Conservation (phyloP, 805 yeast species). For the Teunomyces panamensis region DNA sequence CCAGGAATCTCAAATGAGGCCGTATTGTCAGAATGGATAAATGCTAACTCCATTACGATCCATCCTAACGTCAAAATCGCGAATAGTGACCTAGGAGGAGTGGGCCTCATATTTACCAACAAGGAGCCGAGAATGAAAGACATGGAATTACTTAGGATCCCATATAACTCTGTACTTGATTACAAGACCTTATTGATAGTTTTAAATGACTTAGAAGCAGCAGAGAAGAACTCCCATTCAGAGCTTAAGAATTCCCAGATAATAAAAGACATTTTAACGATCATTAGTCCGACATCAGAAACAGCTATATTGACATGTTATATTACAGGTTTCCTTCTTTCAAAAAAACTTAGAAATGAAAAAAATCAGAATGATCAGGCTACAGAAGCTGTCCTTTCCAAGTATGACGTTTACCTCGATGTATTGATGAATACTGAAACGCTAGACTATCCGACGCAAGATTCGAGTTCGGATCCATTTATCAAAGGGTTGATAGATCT, state of each 20-base stretch:
- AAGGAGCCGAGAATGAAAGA: slow-evolving; percentile 4
- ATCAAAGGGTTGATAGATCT: slow-evolving; percentile 4
- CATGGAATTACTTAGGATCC: slow-evolving; percentile 11
- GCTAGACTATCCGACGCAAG: slow-evolving; percentile 13
- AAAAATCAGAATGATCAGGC: not conserved
- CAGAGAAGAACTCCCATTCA: slow-evolving; percentile 8
- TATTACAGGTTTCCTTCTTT: slow-evolving; percentile 19
- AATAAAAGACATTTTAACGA: slow-evolving; percentile 17
- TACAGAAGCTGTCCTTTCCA: slow-evolving; percentile 17
- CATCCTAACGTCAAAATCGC: slow-evolving; percentile 17
- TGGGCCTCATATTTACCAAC: slow-evolving; percentile 23
- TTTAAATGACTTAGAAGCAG: slow-evolving; percentile 15
- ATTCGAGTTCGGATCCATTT: slow-evolving; percentile 8
- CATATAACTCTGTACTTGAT: slow-evolving; percentile 13
- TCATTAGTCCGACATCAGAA: slow-evolving; percentile 24
- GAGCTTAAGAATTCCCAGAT: slow-evolving; percentile 16
- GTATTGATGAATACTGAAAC: slow-evolving; percentile 28
- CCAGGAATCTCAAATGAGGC: slow-evolving; percentile 4
- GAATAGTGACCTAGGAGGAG: slow-evolving; percentile 28
- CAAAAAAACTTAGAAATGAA: slow-evolving; percentile 1
- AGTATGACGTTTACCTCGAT: slow-evolving; percentile 27
- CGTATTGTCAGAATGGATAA: not conserved
- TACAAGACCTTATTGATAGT: slow-evolving; percentile 16
- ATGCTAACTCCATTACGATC: slow-evolving; percentile 9
- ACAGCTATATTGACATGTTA: slow-evolving; percentile 26